Percentiles rank a stretch among this genome's conserved stretches.
phyloP scores from a whole-genome alignment of 345 rosid species.

The Conringia planisiliqua region DNA sequence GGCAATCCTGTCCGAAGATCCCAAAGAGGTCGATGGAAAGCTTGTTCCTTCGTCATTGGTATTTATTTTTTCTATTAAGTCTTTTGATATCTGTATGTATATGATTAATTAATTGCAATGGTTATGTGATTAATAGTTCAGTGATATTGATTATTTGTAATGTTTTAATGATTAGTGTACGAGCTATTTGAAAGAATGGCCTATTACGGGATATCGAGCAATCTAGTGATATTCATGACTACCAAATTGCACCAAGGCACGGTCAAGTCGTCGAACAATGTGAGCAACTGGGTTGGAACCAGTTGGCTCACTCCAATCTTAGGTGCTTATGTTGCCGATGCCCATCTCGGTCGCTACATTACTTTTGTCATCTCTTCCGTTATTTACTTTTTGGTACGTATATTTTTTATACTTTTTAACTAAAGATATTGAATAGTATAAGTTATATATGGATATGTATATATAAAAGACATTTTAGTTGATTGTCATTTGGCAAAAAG shows the following conservation, averaged over 20 bases:
- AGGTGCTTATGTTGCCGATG: conserved; percentile 87
- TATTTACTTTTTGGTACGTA: conserved; percentile 50
- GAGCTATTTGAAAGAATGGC: conserved; percentile 94
- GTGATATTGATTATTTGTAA: not conserved
- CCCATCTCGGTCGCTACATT: conserved; percentile 85
- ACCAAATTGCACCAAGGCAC: conserved; percentile 79
- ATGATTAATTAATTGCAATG: not conserved
- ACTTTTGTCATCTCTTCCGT: conserved; percentile 54
- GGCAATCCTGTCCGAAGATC: conserved; percentile 45
- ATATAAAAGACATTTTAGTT: too few relatives aligned
- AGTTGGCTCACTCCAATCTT: conserved; percentile 77
- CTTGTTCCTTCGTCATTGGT: conserved; percentile 87
- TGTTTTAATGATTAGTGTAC: conserved; percentile 39
- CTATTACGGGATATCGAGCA: conserved; percentile 78
- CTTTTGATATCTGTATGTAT: not conserved
- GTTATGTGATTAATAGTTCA: not conserved
- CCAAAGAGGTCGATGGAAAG: conserved; percentile 86
- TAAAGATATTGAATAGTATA: not conserved
- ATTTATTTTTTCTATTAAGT: not conserved
- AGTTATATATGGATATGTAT: not conserved
- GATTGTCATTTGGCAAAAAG: too few relatives aligned
- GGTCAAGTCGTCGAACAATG: conserved; percentile 76
- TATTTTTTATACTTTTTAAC: not conserved
- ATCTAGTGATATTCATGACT: conserved; percentile 73
- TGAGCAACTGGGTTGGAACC: conserved; percentile 94